Conservation (phyloP, 2,329 filamentous ascomycete species). For the Botrytis paeoniae region DNA sequence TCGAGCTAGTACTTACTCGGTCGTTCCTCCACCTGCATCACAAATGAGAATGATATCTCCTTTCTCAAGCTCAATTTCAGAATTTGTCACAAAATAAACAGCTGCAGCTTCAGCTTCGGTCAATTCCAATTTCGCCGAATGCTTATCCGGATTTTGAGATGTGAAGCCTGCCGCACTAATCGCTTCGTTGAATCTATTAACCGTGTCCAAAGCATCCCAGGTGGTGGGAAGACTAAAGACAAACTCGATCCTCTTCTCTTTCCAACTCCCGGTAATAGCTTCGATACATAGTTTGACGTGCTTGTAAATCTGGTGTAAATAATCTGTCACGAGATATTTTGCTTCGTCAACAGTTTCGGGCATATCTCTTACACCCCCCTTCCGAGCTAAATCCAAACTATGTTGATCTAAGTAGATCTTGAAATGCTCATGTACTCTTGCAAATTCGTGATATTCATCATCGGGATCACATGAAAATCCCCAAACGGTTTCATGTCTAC, state of each 20-base stretch:
- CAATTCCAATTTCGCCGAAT: slow-evolving; percentile 45
- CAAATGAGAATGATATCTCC: slow-evolving; percentile 47
- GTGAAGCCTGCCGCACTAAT: slow-evolving; percentile 37
- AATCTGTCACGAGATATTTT: slow-evolving; percentile 6
- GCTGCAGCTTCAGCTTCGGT: slow-evolving; percentile 55
- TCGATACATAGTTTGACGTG: slow-evolving; percentile 6
- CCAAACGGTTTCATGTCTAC: background rate
- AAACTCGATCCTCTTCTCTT: slow-evolving; percentile 38
- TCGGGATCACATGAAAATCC: slow-evolving; percentile 14
- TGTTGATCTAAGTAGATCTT: slow-evolving; percentile 17
- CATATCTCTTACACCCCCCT: slow-evolving; percentile 2
- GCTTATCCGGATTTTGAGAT: slow-evolving; percentile 32
- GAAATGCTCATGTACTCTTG: slow-evolving; percentile 10
- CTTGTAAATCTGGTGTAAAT: background rate
- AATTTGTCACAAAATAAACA: slow-evolving; percentile 43
- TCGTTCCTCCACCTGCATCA: slow-evolving; percentile 50
- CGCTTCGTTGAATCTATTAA: slow-evolving; percentile 38
- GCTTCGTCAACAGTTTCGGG: slow-evolving; percentile 14
- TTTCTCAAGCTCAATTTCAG: slow-evolving; percentile 21
- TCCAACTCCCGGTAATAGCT: slow-evolving; percentile 50
- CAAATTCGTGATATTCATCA: slow-evolving; percentile 12
- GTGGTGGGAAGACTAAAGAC: slow-evolving; percentile 45
- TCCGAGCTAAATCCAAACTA: background rate
- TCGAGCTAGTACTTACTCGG: slow-evolving; percentile 12
- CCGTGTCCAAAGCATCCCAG: slow-evolving; percentile 40